Evolutionary conservation across 768 basidiomycete genomes (phyloP).

Genomic region (Lactarius deliciosus): DNA sequence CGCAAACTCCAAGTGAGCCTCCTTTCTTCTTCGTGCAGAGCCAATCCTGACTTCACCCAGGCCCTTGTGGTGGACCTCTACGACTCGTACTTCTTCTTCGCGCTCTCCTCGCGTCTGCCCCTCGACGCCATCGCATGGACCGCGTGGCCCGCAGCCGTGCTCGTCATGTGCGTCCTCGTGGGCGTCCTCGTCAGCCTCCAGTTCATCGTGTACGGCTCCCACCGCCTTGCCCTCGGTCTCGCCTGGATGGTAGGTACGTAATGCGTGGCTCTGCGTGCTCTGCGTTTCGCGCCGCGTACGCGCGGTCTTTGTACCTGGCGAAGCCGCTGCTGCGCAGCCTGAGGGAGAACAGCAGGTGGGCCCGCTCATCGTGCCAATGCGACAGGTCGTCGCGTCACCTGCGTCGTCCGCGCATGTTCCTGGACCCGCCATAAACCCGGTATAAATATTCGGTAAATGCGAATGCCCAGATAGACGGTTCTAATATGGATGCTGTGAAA

Average conservation of each 20-base stretch:
- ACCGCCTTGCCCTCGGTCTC: conserved; percentile 13
- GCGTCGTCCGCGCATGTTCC: not conserved
- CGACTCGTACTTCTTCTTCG: conserved; percentile 58
- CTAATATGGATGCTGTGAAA: too few species aligned
- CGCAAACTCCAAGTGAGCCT: conserved; percentile 54
- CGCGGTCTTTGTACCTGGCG: not conserved
- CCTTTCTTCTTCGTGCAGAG: too few species aligned
- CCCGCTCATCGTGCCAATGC: too few species aligned
- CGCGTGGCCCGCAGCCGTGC: conserved; percentile 61
- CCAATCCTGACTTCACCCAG: conserved; percentile 34
- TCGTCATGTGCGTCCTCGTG: conserved; percentile 57
- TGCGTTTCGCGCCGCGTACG: not conserved
- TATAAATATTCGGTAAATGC: not conserved
- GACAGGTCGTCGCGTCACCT: not conserved
- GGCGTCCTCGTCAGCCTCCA: conserved; percentile 64
- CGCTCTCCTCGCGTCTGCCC: conserved; percentile 61
- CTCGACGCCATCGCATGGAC: conserved; percentile 58
- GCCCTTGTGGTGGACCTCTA: conserved; percentile 55
- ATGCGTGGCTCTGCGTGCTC: not conserved
- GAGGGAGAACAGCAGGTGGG: not conserved
- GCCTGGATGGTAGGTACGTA: conserved; percentile 12
- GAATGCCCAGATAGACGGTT: too few species aligned
- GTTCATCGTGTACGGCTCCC: conserved; percentile 48
- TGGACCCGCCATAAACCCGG: not conserved
- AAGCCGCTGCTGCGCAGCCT: too few species aligned